A percentile compares a stretch with the other conserved stretches of the same genome.
phyloP scores from a whole-genome alignment of 768 basidiomycete species.

The Boletus rex-veris region DNA sequence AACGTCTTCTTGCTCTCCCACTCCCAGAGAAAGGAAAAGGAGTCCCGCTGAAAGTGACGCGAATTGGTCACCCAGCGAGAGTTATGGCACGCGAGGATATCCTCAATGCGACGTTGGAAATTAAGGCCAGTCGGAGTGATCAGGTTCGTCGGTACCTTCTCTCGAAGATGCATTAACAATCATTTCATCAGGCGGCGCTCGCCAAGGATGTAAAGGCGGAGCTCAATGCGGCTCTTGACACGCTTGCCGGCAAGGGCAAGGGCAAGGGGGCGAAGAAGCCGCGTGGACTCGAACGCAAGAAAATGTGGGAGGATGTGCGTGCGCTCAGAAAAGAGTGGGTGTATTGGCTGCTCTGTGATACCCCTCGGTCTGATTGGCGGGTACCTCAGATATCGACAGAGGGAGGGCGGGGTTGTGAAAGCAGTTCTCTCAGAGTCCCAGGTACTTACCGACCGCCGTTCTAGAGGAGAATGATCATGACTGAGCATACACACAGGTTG shows the following conservation, averaged over 20 bases:
- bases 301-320: constrained; percentile 84
- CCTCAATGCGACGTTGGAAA: constrained; percentile 66
- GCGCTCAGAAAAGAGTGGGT: constrained; percentile 87
- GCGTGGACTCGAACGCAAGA: constrained; percentile 69
- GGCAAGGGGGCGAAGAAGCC: constrained; percentile 70
- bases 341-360: not conserved
- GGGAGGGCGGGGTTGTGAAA: constrained; percentile 81
- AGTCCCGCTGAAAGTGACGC: constrained; percentile 55
- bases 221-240: constrained; percentile 62
- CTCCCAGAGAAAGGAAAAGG: constrained; percentile 44
- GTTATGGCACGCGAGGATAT: constrained; percentile 72
- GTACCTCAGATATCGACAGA: constrained; percentile 69
- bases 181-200: constrained; percentile 59
- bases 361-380: not conserved
- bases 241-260: constrained; percentile 72
- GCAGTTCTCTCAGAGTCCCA: constrained; percentile 79
- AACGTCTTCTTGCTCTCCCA: constrained; percentile 71
- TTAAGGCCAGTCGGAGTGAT: constrained; percentile 69
- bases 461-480: not conserved
- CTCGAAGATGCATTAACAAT: not conserved
- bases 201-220: constrained; percentile 89
- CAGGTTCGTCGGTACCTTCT: constrained; percentile 40
- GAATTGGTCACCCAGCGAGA: constrained; percentile 95
- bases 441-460: constrained; percentile 33
- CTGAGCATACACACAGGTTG: constrained; percentile 47